Evolutionary conservation across 2,329 filamentous ascomycete species (phyloP).

Genomic region (Didymella glomerata): DNA sequence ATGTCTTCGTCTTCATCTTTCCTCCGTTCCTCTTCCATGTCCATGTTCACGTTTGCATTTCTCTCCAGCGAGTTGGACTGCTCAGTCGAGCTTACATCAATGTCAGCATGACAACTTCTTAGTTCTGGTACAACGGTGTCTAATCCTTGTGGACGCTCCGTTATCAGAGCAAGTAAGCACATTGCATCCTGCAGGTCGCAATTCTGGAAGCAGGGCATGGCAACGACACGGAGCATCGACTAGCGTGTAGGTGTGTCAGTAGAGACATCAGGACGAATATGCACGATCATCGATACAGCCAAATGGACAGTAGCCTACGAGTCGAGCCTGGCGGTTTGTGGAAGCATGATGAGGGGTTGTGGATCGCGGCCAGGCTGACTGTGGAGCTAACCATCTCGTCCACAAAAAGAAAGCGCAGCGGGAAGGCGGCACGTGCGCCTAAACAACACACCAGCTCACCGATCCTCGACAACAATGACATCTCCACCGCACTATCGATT

Average conservation of each 20-base stretch:
- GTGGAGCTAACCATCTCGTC: slow-evolving; percentile 9
- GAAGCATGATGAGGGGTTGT: neutral
- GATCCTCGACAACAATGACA: slow-evolving; percentile 23
- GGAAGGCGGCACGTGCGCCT: slow-evolving; percentile 20
- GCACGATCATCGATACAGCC: too few relatives aligned
- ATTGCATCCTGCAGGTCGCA: neutral
- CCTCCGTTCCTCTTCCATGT: neutral
- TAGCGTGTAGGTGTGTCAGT: neutral
- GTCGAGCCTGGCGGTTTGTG: neutral
- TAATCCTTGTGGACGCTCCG: neutral
- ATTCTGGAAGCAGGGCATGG: neutral
- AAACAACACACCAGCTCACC: slow-evolving; percentile 31
- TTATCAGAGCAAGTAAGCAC: neutral
- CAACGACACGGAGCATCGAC: neutral
- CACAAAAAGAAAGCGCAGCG: slow-evolving; percentile 20
- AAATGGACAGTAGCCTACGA: neutral
- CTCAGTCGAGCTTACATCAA: neutral
- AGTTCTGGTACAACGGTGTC: neutral
- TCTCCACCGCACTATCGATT: slow-evolving; percentile 26
- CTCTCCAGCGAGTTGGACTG: neutral
- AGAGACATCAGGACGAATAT: neutral
- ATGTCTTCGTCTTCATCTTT: neutral
- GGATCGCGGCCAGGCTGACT: slow-evolving; percentile 4
- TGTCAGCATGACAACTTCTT: neutral
- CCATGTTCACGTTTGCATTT: neutral